Conservation (phyloP, 441 rosid species). For the Croton setiger region DNA sequence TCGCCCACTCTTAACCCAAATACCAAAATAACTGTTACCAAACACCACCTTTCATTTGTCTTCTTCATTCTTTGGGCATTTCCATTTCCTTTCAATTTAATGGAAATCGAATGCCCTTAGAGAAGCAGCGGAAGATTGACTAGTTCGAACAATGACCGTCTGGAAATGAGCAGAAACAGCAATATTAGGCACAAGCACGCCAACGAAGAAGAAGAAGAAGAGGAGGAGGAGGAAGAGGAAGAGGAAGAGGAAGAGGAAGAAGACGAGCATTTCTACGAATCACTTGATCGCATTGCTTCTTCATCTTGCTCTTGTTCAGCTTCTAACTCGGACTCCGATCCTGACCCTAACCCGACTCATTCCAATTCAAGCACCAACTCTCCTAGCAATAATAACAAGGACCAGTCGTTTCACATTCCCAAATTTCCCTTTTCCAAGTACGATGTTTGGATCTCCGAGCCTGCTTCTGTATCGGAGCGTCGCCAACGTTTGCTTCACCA, state of each 20-base stretch:
- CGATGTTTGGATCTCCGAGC: constrained; percentile 92
- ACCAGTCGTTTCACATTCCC: constrained; percentile 24
- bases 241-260: constrained; percentile 53
- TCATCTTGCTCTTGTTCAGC: constrained; percentile 59
- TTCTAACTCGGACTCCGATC: constrained; percentile 46
- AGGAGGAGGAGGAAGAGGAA: constrained; percentile 35
- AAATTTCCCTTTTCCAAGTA: constrained; percentile 29
- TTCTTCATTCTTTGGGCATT: not conserved
- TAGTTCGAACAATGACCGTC: constrained; percentile 12
- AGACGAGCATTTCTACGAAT: constrained; percentile 82
- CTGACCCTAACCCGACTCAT: constrained; percentile 30
- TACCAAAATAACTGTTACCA: constrained; percentile 4
- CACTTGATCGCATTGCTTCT: constrained; percentile 83
- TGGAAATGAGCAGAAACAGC: constrained; percentile 39
- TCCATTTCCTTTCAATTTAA: constrained; percentile 5
- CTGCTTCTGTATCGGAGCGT: constrained; percentile 81
- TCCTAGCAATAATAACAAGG: constrained; percentile 46
- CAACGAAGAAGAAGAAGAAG: constrained; percentile 35
- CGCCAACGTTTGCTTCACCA: constrained; percentile 59
- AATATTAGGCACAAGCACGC: constrained; percentile 39
- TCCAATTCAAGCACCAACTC: constrained; percentile 36
- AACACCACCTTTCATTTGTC: not conserved
- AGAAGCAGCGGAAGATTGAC: too few relatives aligned
- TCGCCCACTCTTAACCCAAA: not conserved
- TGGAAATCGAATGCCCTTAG: constrained; percentile 19